phyloP scores from a whole-genome alignment of 2,329 filamentous ascomycete genomes.

The Pestalotiopsis fici region DNA sequence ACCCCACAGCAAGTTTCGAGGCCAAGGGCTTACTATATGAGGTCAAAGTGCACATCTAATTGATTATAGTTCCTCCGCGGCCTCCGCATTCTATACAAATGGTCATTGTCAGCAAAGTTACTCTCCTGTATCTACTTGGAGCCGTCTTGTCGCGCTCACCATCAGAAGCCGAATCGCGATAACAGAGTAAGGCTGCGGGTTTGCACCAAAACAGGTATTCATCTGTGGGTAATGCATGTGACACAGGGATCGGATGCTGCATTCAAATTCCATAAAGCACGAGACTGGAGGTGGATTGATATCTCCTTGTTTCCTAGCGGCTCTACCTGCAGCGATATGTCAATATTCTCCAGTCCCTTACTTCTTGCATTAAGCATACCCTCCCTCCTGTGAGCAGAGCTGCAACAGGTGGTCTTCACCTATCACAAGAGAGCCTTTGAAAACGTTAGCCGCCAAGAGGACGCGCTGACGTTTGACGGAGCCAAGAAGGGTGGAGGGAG shows the following conservation, averaged over 20 bases:
- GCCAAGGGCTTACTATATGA: not conserved
- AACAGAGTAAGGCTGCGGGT: not conserved
- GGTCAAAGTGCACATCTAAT: not conserved
- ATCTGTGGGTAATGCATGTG: not conserved
- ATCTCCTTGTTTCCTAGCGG: not conserved
- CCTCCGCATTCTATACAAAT: not conserved
- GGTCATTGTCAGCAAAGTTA: not conserved
- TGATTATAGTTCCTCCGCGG: not conserved
- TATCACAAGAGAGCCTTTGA: not conserved
- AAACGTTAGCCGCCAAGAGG: not conserved
- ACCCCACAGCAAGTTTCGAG: not conserved
- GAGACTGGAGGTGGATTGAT: not conserved
- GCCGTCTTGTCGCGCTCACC: not conserved
- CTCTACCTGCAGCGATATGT: not conserved
- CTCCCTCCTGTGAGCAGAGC: not conserved
- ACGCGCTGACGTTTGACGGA: not conserved
- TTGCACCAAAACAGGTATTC: not conserved
- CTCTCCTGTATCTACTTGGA: not conserved
- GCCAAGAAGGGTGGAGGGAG: not conserved
- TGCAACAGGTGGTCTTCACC: not conserved
- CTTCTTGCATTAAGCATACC: not conserved
- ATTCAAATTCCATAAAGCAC: not conserved
- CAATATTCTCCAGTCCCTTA: not conserved
- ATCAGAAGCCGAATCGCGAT: not conserved
- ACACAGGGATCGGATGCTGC: not conserved